Base-by-base conservation (phyloP, 1,139 yeast genomes). In the Hanseniaspora gamundiae region DNA sequence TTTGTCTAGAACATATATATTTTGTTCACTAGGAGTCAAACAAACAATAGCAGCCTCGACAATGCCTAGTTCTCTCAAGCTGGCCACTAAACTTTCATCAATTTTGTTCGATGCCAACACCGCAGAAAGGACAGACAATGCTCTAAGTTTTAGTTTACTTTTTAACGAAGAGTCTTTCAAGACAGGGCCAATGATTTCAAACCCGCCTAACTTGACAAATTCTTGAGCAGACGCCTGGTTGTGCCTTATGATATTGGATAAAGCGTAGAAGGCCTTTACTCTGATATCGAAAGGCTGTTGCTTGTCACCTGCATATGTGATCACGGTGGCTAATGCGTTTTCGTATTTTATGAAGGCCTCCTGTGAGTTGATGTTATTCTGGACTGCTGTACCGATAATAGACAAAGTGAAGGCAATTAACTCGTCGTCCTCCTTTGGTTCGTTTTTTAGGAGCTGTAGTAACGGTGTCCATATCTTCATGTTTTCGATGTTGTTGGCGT, bases 401-500 rank as follows among this genome's bases (percentile, higher is more conserved):
- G 94, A 79, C 52, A 86, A 74, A 7, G 88, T 80, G 49, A 68
- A 64, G 14, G 73, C 66, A 47, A 79, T 69, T 42, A 87, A 64
- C 22, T 70, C 67, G 1, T 59, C 61, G 19, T 69, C 69, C 3
- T 67, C 63, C 27, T 26, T 24, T n/a, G 41, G 26, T 17, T 26
- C 38, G 35, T 66, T 64, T 35, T 67, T 64, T 44, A 83, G 65
- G 45, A 77, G 73, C 1, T 60, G 61, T 35, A 84, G 65, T 41
- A 87, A 60, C 5, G 77, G 70, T 13, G 73, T 77, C 98, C 97
- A 93, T 52, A 88, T 70, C 49, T 77, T 75, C 69, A 87, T 61
- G 54, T 82, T 83, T 51, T 83, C 91, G 51, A 91, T 80, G 56
- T 86, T 87, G 62, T 91, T 88, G 21, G 98, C 97, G 60, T 91